Evolutionary conservation across 2,329 filamentous ascomycete genomes (phyloP).

Genomic region (Cadophora sp.): DNA sequence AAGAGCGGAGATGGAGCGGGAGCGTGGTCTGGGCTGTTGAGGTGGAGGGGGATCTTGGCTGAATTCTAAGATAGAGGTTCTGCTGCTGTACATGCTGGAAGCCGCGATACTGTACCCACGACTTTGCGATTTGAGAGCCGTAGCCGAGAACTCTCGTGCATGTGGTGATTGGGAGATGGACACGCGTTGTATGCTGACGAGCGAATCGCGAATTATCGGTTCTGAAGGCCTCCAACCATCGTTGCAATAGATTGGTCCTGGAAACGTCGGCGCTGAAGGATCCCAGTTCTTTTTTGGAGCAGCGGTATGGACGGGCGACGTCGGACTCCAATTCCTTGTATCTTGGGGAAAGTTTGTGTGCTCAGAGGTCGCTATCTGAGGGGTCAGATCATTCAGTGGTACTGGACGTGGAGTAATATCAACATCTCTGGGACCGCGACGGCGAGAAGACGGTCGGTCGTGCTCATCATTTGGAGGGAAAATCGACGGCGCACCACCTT

Average conservation of each 20-base stretch:
- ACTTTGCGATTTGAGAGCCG: neutral
- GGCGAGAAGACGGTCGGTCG: constrained; percentile 18
- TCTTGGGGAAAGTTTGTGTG: constrained; percentile 27
- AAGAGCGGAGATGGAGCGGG: constrained; percentile 6
- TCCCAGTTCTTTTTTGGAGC: constrained; percentile 19
- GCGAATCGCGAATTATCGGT: constrained; percentile 23
- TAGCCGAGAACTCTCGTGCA: neutral
- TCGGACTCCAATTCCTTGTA: constrained; percentile 27
- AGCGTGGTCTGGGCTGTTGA: constrained; percentile 15
- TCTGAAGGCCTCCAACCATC: neutral
- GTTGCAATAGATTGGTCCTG: constrained; percentile 12
- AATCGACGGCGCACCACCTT: constrained; percentile 26
- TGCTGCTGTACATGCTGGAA: constrained; percentile 31
- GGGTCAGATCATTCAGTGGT: constrained; percentile 23
- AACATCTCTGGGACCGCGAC: constrained; percentile 13
- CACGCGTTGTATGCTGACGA: constrained; percentile 22
- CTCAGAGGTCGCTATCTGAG: constrained; percentile 11
- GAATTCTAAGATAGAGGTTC: constrained; percentile 23
- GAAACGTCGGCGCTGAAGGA: constrained; percentile 7
- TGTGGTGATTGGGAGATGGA: constrained; percentile 19
- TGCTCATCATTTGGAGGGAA: constrained; percentile 24
- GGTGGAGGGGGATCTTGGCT: neutral
- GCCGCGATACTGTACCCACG: constrained; percentile 23
- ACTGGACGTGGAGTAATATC: constrained; percentile 17
- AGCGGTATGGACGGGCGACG: constrained; percentile 23